Base-by-base conservation (phyloP, 1,139 yeast genomes). In the Lodderomyces jiufengensis region DNA sequence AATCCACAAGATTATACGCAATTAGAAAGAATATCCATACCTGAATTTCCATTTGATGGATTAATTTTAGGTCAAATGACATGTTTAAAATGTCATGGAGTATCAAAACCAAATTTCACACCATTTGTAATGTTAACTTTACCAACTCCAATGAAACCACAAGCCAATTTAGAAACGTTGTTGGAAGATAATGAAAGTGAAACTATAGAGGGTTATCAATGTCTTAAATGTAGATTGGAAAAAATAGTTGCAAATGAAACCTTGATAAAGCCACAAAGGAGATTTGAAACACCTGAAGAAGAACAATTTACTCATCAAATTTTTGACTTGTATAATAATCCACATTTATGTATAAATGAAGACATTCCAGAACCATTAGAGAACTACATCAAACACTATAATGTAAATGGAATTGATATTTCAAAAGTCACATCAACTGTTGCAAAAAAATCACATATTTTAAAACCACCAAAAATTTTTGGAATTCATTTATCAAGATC, bases 401-500 rank as follows among this genome's bases (percentile, higher is more conserved):
- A 64, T 14, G 62, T 62, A 31, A 54, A 60, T 14, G 74, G 73
- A 0, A 58, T 73, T 33, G 66, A 66, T 30, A 60, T 80, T 3
- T 61, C 71, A 10, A 55, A 56, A 21, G 54, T 80, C 4, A 76
- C 78, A 11, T 75, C 92, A 0, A 76, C 82, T 0, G 88, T 88
- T 3, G 72, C 78, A 34, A 80, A 84, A 49, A 74, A 73, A 42
- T 76, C 82, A 0, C 70, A 72, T 30, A 73, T 85, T 31, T 68
- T 77, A 27, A 71, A 73, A 42, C 76, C 88, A 3, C 96, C 97
- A 1, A 70, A 74, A 37, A 66, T 85, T 9, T 67, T 88, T 42
- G 77, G 86, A 0, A 62, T 90, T 13, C 97, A 90, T 55, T 63
- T 90, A 35, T 85, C 95, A 5, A 70, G 97, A 48, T 87, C 96